phyloP scores from a whole-genome alignment of 176 grass and related monocot species.

The Canna indica region DNA sequence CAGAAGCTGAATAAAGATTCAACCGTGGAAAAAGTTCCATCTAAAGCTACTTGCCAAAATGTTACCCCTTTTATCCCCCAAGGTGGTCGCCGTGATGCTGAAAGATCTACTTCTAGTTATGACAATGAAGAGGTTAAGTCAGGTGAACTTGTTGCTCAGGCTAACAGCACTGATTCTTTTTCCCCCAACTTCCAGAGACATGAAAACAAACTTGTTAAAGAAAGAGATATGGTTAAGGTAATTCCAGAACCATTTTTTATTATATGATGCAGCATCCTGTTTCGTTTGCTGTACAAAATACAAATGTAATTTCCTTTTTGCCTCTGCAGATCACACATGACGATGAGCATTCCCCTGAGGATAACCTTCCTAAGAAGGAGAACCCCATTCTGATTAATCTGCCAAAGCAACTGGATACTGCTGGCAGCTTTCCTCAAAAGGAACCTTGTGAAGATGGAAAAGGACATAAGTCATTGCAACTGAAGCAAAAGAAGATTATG shows the following conservation, averaged over 20 bases:
- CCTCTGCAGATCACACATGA: neutral
- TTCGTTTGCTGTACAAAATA: neutral
- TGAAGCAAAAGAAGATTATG: constrained; percentile 45
- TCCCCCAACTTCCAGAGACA: neutral
- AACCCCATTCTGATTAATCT: neutral
- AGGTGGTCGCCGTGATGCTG: neutral
- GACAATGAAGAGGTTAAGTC: neutral
- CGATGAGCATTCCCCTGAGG: neutral
- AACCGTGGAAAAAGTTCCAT: neutral
- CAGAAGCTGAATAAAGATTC: constrained; percentile 4
- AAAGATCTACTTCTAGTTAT: neutral
- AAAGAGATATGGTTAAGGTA: constrained; percentile 4
- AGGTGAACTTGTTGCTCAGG: neutral
- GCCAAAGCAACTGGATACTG: neutral
- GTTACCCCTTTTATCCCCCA: neutral
- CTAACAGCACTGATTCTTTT: neutral
- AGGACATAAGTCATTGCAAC: neutral
- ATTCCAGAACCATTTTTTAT: neutral
- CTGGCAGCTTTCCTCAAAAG: constrained; percentile 1
- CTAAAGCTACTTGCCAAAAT: neutral
- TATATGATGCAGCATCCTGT: neutral
- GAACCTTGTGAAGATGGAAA: constrained; percentile 7
- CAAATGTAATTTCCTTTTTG: neutral
- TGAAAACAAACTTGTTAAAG: neutral
- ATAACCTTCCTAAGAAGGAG: neutral